phyloP scores from a whole-genome alignment of 306 rosid genomes.

The Begonia masoniana region DNA sequence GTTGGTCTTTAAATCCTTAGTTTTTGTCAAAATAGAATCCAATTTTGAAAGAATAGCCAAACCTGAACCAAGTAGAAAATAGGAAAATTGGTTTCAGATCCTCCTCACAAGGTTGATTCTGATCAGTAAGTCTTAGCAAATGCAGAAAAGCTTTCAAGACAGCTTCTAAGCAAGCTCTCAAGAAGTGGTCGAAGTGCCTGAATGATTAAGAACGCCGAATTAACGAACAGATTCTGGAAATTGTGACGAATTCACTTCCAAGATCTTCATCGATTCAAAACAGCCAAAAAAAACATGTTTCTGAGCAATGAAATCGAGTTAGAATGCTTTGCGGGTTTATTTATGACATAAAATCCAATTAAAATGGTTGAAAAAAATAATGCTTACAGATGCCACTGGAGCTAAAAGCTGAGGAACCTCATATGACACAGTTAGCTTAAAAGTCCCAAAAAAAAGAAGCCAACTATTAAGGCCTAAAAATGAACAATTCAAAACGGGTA shows the following conservation, averaged over 20 bases:
- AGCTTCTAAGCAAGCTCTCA: slow-evolving; percentile 51
- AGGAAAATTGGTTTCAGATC: not conserved
- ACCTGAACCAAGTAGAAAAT: not conserved
- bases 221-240: too few relatives aligned
- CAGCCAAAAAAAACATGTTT: slow-evolving; percentile 1
- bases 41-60: not conserved
- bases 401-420: slow-evolving; percentile 77
- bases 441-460: slow-evolving; percentile 1
- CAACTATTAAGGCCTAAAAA: too few relatives aligned
- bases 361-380: slow-evolving; percentile 4
- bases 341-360: too few relatives aligned
- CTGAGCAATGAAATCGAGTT: too few relatives aligned
- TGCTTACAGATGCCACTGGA: slow-evolving; percentile 89
- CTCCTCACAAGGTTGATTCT: slow-evolving; percentile 9
- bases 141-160: slow-evolving; percentile 58
- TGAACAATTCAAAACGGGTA: too few relatives aligned
- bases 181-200: slow-evolving; percentile 89
- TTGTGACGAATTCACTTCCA: too few relatives aligned
- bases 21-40: not conserved
- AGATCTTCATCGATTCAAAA: slow-evolving; percentile 6
- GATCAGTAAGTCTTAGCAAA: slow-evolving; percentile 45
- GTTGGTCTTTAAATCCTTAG: too few relatives aligned
- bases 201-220: too few relatives aligned
- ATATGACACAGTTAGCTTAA: slow-evolving; percentile 84
- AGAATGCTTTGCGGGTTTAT: too few relatives aligned